A percentile compares a stretch with the other conserved stretches of the same genome.
Conservation (phyloP, 2,329 filamentous ascomycete genomes). For the Trichoderma guizhouense region DNA sequence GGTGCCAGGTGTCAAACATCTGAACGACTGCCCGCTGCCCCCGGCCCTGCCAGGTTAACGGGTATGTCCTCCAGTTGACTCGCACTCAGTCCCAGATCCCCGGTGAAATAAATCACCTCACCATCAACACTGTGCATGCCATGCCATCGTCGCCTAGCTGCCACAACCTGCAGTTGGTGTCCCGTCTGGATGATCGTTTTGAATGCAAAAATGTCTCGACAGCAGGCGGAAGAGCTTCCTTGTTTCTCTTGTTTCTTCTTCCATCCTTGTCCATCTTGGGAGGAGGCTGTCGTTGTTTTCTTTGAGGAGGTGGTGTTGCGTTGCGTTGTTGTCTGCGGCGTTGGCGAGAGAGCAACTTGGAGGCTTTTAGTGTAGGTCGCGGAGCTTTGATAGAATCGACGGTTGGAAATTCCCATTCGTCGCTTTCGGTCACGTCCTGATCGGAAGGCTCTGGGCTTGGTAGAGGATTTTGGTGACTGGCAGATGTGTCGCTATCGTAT, state of each 20-base stretch:
- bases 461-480: background rate
- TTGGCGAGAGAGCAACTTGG: background rate
- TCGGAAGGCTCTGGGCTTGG: background rate
- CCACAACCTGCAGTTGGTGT: background rate
- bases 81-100: background rate
- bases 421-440: background rate
- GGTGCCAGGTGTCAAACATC: background rate
- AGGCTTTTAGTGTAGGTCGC: background rate
- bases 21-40: slow-evolving; percentile 1
- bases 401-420: background rate
- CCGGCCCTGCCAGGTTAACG: background rate
- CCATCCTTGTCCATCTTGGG: background rate
- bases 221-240: background rate
- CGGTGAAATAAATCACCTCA: background rate
- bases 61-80: background rate
- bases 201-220: background rate
- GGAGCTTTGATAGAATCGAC: background rate
- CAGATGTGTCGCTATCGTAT: background rate
- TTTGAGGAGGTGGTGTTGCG: background rate
- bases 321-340: background rate
- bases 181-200: background rate
- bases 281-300: background rate
- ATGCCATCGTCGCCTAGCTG: background rate
- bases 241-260: background rate
- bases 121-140: background rate